These are phyloP conservation scores for Knufia fluminis DNA, from an alignment of 2,329 filamentous ascomycete species.

Conservation along the genomic window DNA sequence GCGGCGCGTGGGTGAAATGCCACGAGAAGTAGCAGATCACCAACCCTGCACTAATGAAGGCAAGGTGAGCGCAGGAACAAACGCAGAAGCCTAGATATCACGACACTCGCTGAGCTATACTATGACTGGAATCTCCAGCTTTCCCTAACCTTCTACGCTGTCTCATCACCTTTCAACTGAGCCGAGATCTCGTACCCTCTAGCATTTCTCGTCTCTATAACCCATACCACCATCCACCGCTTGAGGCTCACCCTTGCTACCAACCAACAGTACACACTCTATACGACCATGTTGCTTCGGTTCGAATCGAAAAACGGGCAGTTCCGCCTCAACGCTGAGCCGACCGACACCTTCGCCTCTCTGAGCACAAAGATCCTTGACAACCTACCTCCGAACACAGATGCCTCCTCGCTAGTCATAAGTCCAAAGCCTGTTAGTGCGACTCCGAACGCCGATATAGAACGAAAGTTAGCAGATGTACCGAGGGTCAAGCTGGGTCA, in stretches of 20 bases:
- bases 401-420: conserved; percentile 47
- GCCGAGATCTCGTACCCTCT: background rate
- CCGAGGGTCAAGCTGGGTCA: conserved; percentile 47
- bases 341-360: conserved; percentile 59
- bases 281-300: conserved; percentile 61
- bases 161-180: background rate
- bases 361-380: conserved; percentile 49
- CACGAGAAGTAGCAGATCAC: background rate
- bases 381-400: conserved; percentile 48
- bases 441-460: conserved; percentile 37
- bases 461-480: conserved; percentile 43
- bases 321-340: conserved; percentile 71
- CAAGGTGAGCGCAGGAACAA: background rate
- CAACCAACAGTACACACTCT: background rate
- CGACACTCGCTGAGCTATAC: background rate
- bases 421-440: conserved; percentile 52
- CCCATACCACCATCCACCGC: background rate
- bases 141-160: background rate
- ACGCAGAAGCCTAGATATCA: background rate
- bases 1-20: background rate
- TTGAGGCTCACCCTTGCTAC: background rate
- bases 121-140: background rate
- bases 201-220: background rate
- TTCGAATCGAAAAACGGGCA: conserved; percentile 90
- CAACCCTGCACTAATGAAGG: background rate